Evolutionary conservation across 352 stramenopile genomes (phyloP).

Genomic region (Phytophthora agathidicida): DNA sequence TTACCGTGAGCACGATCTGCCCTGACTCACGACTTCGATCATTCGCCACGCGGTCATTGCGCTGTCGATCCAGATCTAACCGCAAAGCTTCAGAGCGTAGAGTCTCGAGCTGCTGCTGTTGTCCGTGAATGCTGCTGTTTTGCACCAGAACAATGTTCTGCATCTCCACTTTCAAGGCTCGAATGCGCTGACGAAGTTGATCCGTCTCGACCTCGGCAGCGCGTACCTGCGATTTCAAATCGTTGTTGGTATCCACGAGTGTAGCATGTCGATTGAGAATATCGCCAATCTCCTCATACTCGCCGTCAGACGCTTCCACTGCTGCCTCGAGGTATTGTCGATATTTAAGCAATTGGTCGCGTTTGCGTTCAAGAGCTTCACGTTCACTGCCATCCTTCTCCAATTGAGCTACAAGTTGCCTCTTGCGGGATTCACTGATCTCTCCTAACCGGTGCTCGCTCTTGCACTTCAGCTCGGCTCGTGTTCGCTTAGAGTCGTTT

Average conservation of each 20-base stretch:
- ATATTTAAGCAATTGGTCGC: constrained; percentile 86
- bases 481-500: constrained; percentile 91
- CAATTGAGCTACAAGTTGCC: constrained; percentile 69
- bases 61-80: constrained; percentile 82
- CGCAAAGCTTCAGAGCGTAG: constrained; percentile 78
- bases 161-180: constrained; percentile 80
- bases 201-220: constrained; percentile 78
- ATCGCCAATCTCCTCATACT: constrained; percentile 87
- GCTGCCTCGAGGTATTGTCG: constrained; percentile 83
- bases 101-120: constrained; percentile 83
- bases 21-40: constrained; percentile 86
- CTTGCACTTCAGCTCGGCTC: constrained; percentile 90
- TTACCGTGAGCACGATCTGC: constrained; percentile 91
- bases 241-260: constrained; percentile 88
- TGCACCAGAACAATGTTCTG: constrained; percentile 86
- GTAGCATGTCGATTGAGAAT: constrained; percentile 88
- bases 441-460: constrained; percentile 77
- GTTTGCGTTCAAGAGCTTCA: constrained; percentile 76
- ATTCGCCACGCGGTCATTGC: constrained; percentile 79
- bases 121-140: constrained; percentile 83
- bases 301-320: constrained; percentile 82
- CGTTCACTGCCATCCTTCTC: constrained; percentile 75
- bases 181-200: constrained; percentile 75
- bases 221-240: constrained; percentile 79
- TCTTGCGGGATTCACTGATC: constrained; percentile 81